Base-by-base conservation (phyloP, 75 land plant species). In the Cunninghamia lanceolata region DNA sequence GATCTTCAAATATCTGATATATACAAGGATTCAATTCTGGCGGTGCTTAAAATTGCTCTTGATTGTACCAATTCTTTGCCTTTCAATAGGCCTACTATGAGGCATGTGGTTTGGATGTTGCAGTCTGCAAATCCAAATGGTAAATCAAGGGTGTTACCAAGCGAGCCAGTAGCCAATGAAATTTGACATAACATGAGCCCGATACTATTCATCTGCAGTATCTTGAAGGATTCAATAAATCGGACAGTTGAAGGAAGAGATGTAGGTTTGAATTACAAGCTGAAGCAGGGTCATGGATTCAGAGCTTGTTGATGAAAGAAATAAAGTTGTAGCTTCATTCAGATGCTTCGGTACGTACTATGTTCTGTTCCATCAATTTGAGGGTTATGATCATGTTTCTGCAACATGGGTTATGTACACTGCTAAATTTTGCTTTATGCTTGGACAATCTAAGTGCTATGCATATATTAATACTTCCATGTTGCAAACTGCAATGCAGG, bases 1-100 rank as follows among this genome's bases (percentile, higher is more conserved):
- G 89, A 88, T 59, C 59, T 45, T n/a, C 14, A 88, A 54, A 53
- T 77, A 25, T 86, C 83, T 45, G 56, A 81, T 71, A 34, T 30
- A 32, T 56, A 74, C 16, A 25, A 83, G 79, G 84, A 89, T 28
- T 89, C 88, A 79, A 79, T 88, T 88, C 83, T 54, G 30, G 46
- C 43, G 19, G 89, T 86, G 5, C 82, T 88, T 40, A 42, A 68
- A 32, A 59, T 88, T 39, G 89, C 89, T 30, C 84, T 88, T 83
- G 83, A 68, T 43, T 88, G 89, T 50, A 88, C 89, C 35, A 87
- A 73, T 56, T 87, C 89, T 8, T 70, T 85, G 47, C 89, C 89
- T 3, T 13, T 34, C 34, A 66, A 74, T 32, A 73, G 89, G 36
- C 89, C 89, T 42, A 73, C 88, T n/a, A 88, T 88, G 89, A 63